Evolutionary conservation across 345 rosid genomes (phyloP).

Genomic region (Laguncularia racemosa): DNA sequence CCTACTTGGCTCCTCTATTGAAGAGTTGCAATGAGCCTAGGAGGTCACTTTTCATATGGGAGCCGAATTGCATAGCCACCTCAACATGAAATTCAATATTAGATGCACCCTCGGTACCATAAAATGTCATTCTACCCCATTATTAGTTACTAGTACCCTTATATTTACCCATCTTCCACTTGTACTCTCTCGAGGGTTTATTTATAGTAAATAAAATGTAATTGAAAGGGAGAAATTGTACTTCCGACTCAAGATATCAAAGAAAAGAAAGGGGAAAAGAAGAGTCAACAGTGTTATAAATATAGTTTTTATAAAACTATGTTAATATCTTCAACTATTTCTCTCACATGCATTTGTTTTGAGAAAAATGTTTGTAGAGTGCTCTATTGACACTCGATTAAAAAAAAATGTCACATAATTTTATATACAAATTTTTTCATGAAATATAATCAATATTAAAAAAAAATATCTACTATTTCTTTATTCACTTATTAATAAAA

Average conservation of each 20-base stretch:
- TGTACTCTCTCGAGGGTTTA: constrained; percentile 10
- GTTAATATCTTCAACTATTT: no score
- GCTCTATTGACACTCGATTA: no score
- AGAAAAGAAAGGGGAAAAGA: constrained; percentile 5
- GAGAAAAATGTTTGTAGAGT: no score
- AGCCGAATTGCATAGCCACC: constrained; percentile 29
- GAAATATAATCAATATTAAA: no score
- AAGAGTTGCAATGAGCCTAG: constrained; percentile 67
- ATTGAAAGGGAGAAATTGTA: constrained; percentile 12
- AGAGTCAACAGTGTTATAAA: not conserved
- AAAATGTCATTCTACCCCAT: not conserved
- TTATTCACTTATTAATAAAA: no score
- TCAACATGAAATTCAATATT: not conserved
- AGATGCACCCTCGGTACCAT: not conserved
- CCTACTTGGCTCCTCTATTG: constrained; percentile 22
- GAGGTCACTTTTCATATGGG: constrained; percentile 61
- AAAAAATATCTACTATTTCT: no score
- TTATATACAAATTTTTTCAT: no score
- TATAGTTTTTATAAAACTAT: no score
- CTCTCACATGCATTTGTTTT: not conserved
- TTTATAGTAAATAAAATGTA: constrained; percentile 27
- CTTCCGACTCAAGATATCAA: constrained; percentile 8
- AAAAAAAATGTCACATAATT: no score
- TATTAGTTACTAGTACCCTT: not conserved
- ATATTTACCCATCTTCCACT: constrained; percentile 1